Evolutionary conservation across 192 early-diverging fungal genomes (phyloP), one percentile per base, ranked within the genome.

Genomic region (Linderina pennispora): DNA sequence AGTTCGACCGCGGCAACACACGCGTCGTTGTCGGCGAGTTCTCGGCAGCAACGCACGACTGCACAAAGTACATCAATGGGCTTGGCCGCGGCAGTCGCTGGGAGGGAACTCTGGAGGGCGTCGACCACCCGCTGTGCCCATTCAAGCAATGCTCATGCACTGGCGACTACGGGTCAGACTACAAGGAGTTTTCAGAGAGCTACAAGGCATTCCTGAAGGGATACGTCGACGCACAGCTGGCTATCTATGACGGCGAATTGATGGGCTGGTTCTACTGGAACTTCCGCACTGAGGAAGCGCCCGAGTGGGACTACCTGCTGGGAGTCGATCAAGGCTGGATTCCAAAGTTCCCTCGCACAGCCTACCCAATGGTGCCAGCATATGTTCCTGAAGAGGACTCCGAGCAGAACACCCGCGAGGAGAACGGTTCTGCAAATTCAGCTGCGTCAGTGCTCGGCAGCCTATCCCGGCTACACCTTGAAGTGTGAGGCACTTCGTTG

Each of bases 11-110:
- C 6, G 40, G 64, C 2, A 60, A 61, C 28, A 75, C 79, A 9
- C 76, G 75, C 32, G 82, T 81, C 6, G 79, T 88, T 48, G 83
- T 84, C 1, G 85, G 85, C 15, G 85, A 88, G 51, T 88, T 79
- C 44, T 82, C 83, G 3, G 60, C 79, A 0, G 83, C 83, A 19
- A 81, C 77, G 3, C 82, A 80, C 42, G 83, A 88, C 63, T 88
- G 85, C 63, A 80, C 80, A 33, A 83, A 79, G 22, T 85, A 77
- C 47, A 64, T 87, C 40, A 88, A 85, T 51, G 85, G 85, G 9
- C 53, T 82, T 16, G 75, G 74, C n/a, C 32, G 43, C 3, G 77
- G 76, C 4, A 67, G 72, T 23, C 74, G 82, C 11, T 85, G 78
- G 67, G 81, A 88, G 15, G 86, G 86, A 3, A 77, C 76, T 0